Evolutionary conservation across 306 rosid species (phyloP).

Genomic region (Quercus bicolor): DNA sequence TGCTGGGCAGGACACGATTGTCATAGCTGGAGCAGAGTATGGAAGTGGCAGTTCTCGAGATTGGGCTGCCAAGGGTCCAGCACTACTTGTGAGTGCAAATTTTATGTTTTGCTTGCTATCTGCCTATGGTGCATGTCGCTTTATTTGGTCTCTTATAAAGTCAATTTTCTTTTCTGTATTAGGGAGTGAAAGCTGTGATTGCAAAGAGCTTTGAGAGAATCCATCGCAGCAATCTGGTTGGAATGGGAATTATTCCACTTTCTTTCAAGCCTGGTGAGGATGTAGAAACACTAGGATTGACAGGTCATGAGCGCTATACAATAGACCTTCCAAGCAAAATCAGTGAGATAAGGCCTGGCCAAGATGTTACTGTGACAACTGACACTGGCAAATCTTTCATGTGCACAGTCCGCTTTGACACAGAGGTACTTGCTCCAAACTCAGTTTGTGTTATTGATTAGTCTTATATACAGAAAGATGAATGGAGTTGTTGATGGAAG

Average conservation of each 20-base stretch:
- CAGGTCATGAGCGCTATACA: slow-evolving; percentile 33
- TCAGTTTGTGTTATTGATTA: not conserved
- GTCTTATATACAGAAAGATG: not conserved
- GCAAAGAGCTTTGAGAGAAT: slow-evolving; percentile 48
- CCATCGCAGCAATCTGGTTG: slow-evolving; percentile 25
- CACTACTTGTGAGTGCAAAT: slow-evolving; percentile 30
- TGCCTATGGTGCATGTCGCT: not conserved
- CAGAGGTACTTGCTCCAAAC: slow-evolving; percentile 11
- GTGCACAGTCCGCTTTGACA: slow-evolving; percentile 33
- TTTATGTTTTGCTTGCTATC: not conserved
- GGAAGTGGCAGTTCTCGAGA: slow-evolving; percentile 45
- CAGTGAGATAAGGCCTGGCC: slow-evolving; percentile 35
- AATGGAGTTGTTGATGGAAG: not conserved
- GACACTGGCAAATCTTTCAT: slow-evolving; percentile 30
- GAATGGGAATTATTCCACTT: slow-evolving; percentile 4
- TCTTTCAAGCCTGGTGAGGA: slow-evolving; percentile 39
- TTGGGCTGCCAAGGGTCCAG: slow-evolving; percentile 53
- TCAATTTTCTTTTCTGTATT: not conserved
- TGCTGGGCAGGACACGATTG: slow-evolving; percentile 29
- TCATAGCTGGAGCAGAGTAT: slow-evolving; percentile 42
- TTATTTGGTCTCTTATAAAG: not conserved
- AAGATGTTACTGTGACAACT: slow-evolving; percentile 34
- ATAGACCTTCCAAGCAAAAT: slow-evolving; percentile 28
- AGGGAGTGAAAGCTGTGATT: slow-evolving; percentile 49
- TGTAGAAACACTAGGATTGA: slow-evolving; percentile 35